Base-by-base conservation (phyloP, 2,329 filamentous ascomycete species). In the Lecanosticta acicola region DNA sequence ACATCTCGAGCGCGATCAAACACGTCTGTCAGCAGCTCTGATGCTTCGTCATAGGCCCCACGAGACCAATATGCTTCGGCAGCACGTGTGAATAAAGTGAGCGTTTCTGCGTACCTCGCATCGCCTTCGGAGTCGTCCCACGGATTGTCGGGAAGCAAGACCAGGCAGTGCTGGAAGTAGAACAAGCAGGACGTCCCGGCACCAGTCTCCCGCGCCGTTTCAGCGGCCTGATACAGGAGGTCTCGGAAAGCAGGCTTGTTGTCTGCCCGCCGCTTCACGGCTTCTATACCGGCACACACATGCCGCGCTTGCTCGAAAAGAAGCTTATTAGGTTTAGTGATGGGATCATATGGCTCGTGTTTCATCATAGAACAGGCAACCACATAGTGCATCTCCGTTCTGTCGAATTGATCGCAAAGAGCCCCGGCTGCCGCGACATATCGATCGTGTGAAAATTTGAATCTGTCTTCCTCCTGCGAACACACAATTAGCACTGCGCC, bases 331-430 rank as follows among this genome's bases (percentile, higher is more conserved):
- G 66, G 62, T 18, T 63, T 56, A 19, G 77, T 76, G 40, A 75
- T 75, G 1, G 78, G 72, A 49, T 88, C 81, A 18, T 77, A 67
- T 5, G 71, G 69, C 17, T 71, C 80, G 57, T 89, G 83, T 56
- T 85, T 85, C 64, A 90, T 79, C 54, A 96, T 79, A 0, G 84
- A 84, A 60, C 87, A 83, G 0, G 87, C 85, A 58, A 96, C 87
- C 37, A 89, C 81, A 58, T 90, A 96, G 66, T 96, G 89, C 90
- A 96, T 96, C 57, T 85, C 85, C 16, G 78, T 72, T 17, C 78
- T 71, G 45, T 85, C 81, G 40, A 69, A 71, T 59, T 79, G 81
- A 61, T 90, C 82, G 51, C 78, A 80, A 41, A 95, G 71, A 3
- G 79, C 76, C 7, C 80, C 74, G 3, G 87, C 82, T n/a, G 87